Evolutionary conservation across 441 rosid species (phyloP).

Genomic region (Capsella rubella): DNA sequence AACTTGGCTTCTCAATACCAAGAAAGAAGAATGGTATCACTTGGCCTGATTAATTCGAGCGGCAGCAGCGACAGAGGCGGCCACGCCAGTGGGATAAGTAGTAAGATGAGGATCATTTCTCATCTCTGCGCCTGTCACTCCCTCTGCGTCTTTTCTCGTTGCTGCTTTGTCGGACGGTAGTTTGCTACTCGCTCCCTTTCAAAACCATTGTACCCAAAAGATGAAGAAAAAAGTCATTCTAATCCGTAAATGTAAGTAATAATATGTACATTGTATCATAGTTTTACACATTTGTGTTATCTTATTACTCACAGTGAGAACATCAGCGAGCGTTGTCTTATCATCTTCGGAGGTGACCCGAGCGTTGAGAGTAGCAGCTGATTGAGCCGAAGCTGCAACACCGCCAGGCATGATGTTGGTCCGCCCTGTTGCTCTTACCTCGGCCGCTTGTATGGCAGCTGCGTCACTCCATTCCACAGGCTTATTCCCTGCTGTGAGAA

Average conservation of each 20-base stretch:
- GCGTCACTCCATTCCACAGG: slow-evolving; percentile 48
- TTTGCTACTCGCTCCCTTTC: slow-evolving; percentile 44
- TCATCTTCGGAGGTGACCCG: slow-evolving; percentile 49
- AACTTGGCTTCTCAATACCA: slow-evolving; percentile 8
- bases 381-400: slow-evolving; percentile 45
- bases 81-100: slow-evolving; percentile 73
- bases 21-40: slow-evolving; percentile 34
- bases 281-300: background rate
- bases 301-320: slow-evolving; percentile 34
- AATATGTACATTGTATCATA: background rate
- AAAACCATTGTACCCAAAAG: background rate
- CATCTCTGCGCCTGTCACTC: slow-evolving; percentile 49
- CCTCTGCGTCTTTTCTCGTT: slow-evolving; percentile 42
- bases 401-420: slow-evolving; percentile 51
- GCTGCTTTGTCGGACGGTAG: slow-evolving; percentile 42
- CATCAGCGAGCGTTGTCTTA: slow-evolving; percentile 71
- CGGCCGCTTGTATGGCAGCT: slow-evolving; percentile 47
- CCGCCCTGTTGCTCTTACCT: slow-evolving; percentile 40
- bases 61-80: slow-evolving; percentile 72
- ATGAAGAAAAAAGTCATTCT: background rate
- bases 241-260: background rate
- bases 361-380: slow-evolving; percentile 46
- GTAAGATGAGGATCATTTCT: slow-evolving; percentile 52
- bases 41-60: slow-evolving; percentile 71
- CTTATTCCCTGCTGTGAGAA: slow-evolving; percentile 51